Base-by-base conservation (phyloP, 2,329 filamentous ascomycete genomes). In the Aspergillus brasiliensis region DNA sequence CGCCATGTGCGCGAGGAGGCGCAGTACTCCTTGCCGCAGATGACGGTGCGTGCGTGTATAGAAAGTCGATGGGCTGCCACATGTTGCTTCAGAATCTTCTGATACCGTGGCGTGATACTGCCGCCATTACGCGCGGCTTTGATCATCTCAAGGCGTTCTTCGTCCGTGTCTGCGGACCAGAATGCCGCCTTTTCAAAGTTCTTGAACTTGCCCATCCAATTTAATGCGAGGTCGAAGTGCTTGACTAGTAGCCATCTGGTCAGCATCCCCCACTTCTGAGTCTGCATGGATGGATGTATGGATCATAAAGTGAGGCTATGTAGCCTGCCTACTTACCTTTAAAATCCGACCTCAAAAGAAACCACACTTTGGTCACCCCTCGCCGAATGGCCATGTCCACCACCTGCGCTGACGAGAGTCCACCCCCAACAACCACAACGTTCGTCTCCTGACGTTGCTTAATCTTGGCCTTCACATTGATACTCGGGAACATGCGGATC, bases 181-280 rank as follows among this genome's bases (percentile, higher is more conserved):
- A 93, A 95, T 0, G 83, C 82, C 0, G 90, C 88, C 71, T 93
- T 90, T 65, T 91, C 86, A 56, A 86, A 84, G 71, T 94, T 94
- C 58, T 88, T 87, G 73, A 90, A 94, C 71, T 94, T 94, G 8
- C 88, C 89, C 74, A 94, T 89, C 91, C 91, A 95, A 51, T 85
- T 83, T 1, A 94, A 81, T 58, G 88, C 85, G 23, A 94, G 83
- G 67, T 94, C 91, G 65, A 94, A 94, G 60, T 89, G 87, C 74
- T 94, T 94, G 52, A 91, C 82, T 66, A 28, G 1, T 11, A 25
- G 13, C 2, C 31, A 34, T 34, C 17, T 7, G 31, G 51, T 47
- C 21, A 27, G 42, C 17, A 48, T 38, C 17, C 21, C n/a, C 15
- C 27, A 31, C 31, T 5, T 34, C 31, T 38, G 2, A 38, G n/a